Base-by-base conservation (phyloP, 305 asterid genomes). In the Fraxinus latifolia region DNA sequence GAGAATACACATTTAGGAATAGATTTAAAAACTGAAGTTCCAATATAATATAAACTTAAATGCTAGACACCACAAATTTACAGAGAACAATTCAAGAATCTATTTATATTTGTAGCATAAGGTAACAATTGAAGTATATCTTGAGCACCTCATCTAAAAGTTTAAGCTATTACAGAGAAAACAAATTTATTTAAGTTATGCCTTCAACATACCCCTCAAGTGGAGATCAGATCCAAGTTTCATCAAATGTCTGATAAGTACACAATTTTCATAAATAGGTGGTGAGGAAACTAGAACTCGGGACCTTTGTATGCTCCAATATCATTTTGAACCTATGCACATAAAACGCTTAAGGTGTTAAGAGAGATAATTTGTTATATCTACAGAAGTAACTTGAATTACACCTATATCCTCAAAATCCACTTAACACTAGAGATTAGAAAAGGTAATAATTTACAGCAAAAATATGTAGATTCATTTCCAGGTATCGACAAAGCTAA, bases 401-500 rank as follows among this genome's bases (percentile, higher is more conserved):
- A 74, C 50, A 81, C 65, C 77, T 37, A 81, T 79, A 81, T 55
- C 65, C 50, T 39, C 65, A 50, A 62, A 74, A 82, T 81, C 34
- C 80, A 76, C 58, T 25, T 25, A 72, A 44, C 77, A 79, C 36
- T 58, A 79, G 77, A 39, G 76, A 47, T 29, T 37, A 80, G 34
- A 81, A 81, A 84, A 73, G 83, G 53, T 75, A 68, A 70, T 70
- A 79, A 50, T 77, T 78, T 76, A 83, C 77, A 71, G 80, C 34
- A 73, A 84, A 79, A 21, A 87, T 47, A 70, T 79, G 47, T 71
- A 85, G 85, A 86, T 84, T 84, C 86, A 82, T 75, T 72, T 75
- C 79, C 79, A 84, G 78, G 90, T 82, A 83, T 83, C 86, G 82
- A 83, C 81, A 84, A 87, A 74, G 84, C 87, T 86, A 86, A 78